These are phyloP conservation scores for Cicer judaicum DNA, from an alignment of 306 rosid genomes.

Conservation along the genomic window DNA sequence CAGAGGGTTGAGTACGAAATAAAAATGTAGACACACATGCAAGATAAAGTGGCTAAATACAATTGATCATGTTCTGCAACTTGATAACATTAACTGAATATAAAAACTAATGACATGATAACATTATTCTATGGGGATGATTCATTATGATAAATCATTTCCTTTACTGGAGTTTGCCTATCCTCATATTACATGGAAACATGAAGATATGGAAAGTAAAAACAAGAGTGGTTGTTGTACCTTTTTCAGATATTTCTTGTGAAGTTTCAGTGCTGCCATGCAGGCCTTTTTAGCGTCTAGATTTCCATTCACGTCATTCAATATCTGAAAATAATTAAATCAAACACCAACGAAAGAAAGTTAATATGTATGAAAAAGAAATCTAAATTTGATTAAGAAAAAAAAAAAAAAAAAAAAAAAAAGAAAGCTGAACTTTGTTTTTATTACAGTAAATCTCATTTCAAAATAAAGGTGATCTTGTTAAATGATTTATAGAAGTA, in stretches of 20 bases:
- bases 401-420: not conserved
- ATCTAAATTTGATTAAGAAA: not conserved
- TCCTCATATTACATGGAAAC: not conserved
- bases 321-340: constrained; percentile 62
- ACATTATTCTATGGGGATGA: not conserved
- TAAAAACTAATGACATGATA: not conserved
- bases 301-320: constrained; percentile 91
- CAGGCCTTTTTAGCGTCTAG: constrained; percentile 97
- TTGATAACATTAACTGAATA: not conserved
- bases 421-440: not conserved
- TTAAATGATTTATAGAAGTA: not conserved
- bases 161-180: not conserved
- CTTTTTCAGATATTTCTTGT: constrained; percentile 92
- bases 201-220: not conserved
- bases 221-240: constrained; percentile 43
- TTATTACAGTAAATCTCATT: no score
- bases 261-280: constrained; percentile 88
- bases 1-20: not conserved
- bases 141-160: constrained; percentile 9
- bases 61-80: not conserved
- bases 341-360: not conserved
- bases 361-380: constrained; percentile 5
- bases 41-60: not conserved
- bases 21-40: not conserved
- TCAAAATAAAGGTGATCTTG: not conserved